A percentile compares a stretch with the other conserved stretches of the same genome.
Conservation (phyloP, 2,329 filamentous ascomycete genomes). For the Thelonectria olida region DNA sequence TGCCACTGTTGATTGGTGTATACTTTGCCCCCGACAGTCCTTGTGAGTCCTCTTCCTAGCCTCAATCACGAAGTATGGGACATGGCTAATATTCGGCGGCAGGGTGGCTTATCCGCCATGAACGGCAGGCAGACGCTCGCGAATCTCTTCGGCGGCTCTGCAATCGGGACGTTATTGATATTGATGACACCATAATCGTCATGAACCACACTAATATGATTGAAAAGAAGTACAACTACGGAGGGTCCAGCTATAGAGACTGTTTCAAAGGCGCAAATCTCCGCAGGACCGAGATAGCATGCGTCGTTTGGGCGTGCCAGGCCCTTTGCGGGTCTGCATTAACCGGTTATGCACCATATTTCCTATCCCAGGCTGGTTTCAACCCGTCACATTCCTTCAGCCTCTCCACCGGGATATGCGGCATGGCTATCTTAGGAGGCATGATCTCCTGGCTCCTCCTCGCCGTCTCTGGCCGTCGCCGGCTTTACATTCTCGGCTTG, state of each 20-base stretch:
- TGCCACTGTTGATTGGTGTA: too few relatives aligned
- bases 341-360: conserved; percentile 46
- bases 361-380: conserved; percentile 54
- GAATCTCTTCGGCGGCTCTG: too few relatives aligned
- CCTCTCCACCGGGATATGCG: conserved; percentile 50
- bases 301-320: conserved; percentile 39
- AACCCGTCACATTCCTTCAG: conserved; percentile 47
- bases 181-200: too few relatives aligned
- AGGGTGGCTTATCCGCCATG: too few relatives aligned
- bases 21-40: too few relatives aligned
- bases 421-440: conserved; percentile 51
- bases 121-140: too few relatives aligned
- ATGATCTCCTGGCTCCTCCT: conserved; percentile 52
- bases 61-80: too few relatives aligned
- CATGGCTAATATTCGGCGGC: too few relatives aligned
- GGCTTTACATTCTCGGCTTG: conserved; percentile 51
- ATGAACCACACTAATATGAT: too few relatives aligned
- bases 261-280: conserved; percentile 37
- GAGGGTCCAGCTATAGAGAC: conserved; percentile 19
- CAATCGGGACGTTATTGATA: too few relatives aligned
- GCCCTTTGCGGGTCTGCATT: conserved; percentile 36
- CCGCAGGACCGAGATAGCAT: conserved; percentile 41
- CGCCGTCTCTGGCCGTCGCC: conserved; percentile 50
- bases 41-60: too few relatives aligned
- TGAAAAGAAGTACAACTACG: too few relatives aligned